Conservation (phyloP, 2,329 filamentous ascomycete genomes). For the Orbilia oligospora region DNA sequence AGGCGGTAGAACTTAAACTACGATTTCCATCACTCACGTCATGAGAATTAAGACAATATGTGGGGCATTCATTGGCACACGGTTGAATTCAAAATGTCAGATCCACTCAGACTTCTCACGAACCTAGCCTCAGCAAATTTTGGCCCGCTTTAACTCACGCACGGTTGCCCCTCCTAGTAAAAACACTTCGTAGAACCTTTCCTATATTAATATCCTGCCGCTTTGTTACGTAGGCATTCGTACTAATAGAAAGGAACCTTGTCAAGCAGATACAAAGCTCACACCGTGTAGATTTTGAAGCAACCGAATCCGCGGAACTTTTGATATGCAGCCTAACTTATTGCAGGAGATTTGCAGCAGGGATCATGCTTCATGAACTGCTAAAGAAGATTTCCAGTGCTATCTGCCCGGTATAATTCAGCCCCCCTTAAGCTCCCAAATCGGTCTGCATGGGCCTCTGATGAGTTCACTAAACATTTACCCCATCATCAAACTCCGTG, state of each 20-base stretch:
- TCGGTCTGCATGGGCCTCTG: constrained; percentile 41
- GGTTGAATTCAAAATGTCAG: constrained; percentile 57
- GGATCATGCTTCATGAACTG: constrained; percentile 43
- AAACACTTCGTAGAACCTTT: constrained; percentile 24
- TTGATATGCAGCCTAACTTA: constrained; percentile 60
- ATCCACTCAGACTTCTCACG: constrained; percentile 33
- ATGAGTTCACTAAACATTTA: constrained; percentile 60
- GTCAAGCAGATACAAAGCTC: constrained; percentile 22
- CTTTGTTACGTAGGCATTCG: constrained; percentile 42
- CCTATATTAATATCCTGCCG: constrained; percentile 44
- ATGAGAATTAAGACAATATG: constrained; percentile 58
- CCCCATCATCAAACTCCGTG: constrained; percentile 61
- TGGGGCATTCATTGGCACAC: constrained; percentile 58
- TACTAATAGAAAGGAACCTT: constrained; percentile 32
- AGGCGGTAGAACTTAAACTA: constrained; percentile 53
- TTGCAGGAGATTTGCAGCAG: constrained; percentile 61
- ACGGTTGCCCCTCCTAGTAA: constrained; percentile 35
- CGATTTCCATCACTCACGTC: constrained; percentile 61
- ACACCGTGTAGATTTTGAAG: constrained; percentile 11
- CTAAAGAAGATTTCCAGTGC: constrained; percentile 33
- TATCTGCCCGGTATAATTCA: constrained; percentile 40
- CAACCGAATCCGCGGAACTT: constrained; percentile 57
- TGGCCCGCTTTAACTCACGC: constrained; percentile 49
- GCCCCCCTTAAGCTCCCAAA: constrained; percentile 46
- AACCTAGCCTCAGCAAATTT: constrained; percentile 26